These are phyloP conservation scores for Aspergillus ostianus DNA, from an alignment of 495 filamentous ascomycete genomes.

Conservation along the genomic window DNA sequence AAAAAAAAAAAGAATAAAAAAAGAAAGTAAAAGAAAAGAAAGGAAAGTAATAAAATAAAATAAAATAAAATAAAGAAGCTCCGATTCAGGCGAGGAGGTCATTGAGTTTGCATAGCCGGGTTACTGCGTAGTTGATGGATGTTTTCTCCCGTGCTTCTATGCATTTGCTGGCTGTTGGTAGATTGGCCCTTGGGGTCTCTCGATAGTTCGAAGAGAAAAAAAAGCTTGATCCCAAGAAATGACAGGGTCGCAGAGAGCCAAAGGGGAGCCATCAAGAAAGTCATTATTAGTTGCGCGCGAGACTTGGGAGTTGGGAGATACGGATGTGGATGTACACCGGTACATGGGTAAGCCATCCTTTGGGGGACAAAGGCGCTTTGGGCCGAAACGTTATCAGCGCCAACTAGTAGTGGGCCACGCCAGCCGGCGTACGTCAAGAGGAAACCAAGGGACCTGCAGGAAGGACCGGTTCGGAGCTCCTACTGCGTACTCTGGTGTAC, in stretches of 20 bases:
- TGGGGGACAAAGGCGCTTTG: too few species aligned
- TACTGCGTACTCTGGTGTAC: too few species aligned
- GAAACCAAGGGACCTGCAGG: neutral
- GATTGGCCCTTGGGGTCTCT: neutral
- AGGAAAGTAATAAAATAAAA: too few species aligned
- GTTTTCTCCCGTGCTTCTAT: constrained; percentile 37
- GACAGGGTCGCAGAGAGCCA: neutral
- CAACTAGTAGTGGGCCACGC: too few species aligned
- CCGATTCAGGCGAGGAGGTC: neutral
- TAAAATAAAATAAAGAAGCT: too few species aligned
- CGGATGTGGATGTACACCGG: too few species aligned
- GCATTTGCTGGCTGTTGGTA: constrained; percentile 17
- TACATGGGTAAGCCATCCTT: too few species aligned
- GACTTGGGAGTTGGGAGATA: neutral
- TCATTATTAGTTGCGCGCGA: neutral
- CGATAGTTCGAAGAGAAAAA: neutral
- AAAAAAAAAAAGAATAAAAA: too few species aligned
- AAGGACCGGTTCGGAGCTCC: neutral
- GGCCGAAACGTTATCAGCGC: too few species aligned
- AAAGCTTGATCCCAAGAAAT: neutral
- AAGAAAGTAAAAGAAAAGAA: too few species aligned
- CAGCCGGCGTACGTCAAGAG: too few species aligned
- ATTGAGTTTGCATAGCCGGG: too few species aligned
- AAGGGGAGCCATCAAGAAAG: neutral
- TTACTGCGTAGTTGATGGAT: constrained; percentile 6